Percentiles rank a stretch among this genome's conserved stretches.
Conservation (phyloP, 768 basidiomycete species). For the Chalciporus sphaerocephalus region DNA sequence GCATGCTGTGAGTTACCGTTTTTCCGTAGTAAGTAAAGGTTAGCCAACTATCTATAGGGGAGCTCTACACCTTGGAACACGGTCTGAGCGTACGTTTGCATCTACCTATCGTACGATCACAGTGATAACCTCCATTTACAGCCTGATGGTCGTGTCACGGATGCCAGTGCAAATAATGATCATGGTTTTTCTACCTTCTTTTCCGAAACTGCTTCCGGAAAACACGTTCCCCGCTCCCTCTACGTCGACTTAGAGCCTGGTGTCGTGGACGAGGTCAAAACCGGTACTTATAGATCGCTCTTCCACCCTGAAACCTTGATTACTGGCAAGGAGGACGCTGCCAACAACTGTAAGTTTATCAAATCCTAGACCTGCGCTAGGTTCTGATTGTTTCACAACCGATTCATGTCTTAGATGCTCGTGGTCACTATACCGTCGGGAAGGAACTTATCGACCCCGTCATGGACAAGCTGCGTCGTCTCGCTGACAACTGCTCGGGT, state of each 20-base stretch:
- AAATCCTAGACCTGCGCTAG: not conserved
- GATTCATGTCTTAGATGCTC: constrained; percentile 63
- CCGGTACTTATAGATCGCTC: constrained; percentile 84
- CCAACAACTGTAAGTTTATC: constrained; percentile 86
- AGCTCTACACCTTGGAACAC: constrained; percentile 97
- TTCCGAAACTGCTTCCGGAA: constrained; percentile 89
- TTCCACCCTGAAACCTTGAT: constrained; percentile 98
- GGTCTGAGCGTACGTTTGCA: constrained; percentile 76
- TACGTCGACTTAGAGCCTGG: constrained; percentile 96
- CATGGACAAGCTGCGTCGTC: constrained; percentile 94
- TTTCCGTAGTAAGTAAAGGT: not conserved
- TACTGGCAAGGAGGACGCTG: constrained; percentile 97
- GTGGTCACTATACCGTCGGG: constrained; percentile 98
- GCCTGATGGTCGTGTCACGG: constrained; percentile 87
- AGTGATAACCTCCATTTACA: constrained; percentile 31
- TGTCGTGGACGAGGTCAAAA: constrained; percentile 92
- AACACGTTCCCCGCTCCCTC: constrained; percentile 94
- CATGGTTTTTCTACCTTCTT: constrained; percentile 98
- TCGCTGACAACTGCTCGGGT: constrained; percentile 96
- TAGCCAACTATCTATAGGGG: constrained; percentile 53
- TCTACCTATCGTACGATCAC: constrained; percentile 4
- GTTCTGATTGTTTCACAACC: constrained; percentile 14
- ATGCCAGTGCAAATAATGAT: constrained; percentile 53
- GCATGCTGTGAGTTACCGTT: constrained; percentile 76
- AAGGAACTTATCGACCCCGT: constrained; percentile 97